These are phyloP conservation scores for Begonia masoniana DNA, from an alignment of 306 rosid genomes.

Conservation along the genomic window DNA sequence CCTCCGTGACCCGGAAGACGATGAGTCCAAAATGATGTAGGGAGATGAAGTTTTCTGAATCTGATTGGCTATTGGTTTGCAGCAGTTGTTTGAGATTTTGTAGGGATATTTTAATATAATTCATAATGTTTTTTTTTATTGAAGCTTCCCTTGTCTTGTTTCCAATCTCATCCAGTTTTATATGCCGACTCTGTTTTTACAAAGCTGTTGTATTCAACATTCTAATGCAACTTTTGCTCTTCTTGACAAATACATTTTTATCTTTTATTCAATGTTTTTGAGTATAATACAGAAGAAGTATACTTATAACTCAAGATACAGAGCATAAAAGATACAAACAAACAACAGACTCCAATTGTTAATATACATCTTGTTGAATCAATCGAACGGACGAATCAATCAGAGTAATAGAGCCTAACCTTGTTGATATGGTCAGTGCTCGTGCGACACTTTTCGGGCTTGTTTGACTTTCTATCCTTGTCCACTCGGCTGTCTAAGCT, in stretches of 20 bases:
- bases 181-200: too few species aligned
- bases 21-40: constrained; percentile 36
- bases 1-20: constrained; percentile 53
- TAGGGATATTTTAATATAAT: constrained; percentile 13
- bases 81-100: constrained; percentile 1
- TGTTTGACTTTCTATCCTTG: constrained; percentile 56
- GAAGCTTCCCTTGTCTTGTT: too few species aligned
- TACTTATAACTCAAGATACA: constrained; percentile 7
- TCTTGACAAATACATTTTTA: too few species aligned
- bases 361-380: background rate
- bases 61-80: background rate
- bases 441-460: constrained; percentile 86
- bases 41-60: background rate
- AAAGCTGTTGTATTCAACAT: too few species aligned
- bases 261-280: too few species aligned
- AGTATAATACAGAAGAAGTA: constrained; percentile 17
- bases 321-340: too few species aligned
- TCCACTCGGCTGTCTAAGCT: constrained; percentile 92
- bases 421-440: constrained; percentile 89
- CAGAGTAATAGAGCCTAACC: constrained; percentile 27
- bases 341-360: background rate
- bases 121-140: background rate
- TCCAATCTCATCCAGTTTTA: too few species aligned
- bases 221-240: too few species aligned
- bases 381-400: too few species aligned